Evolutionary conservation across 106 monocot genomes (phyloP), one percentile per base, ranked within the genome.

Genomic region (Phalaenopsis equestris): DNA sequence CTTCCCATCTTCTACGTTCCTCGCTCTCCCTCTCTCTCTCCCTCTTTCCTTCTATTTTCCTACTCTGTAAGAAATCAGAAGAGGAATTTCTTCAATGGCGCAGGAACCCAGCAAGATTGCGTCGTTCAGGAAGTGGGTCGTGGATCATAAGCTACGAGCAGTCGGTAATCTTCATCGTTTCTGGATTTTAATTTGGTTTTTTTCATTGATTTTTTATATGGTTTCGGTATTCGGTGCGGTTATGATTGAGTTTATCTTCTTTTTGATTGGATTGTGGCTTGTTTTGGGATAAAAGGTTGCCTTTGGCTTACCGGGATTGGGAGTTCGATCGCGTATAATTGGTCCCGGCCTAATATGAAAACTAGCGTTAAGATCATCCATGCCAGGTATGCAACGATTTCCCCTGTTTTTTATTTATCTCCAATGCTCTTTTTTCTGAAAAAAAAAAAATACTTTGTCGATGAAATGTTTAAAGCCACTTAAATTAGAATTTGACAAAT

Each of bases 331-430:
- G 94, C 94, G 42, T 94, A 94, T 86, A 94, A 94, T 65, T 94
- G 91, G 91, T 91, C 94, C 21, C 81, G 75, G 82, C 90, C 94
- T 7, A 84, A 82, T 49, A 94, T 94, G 94, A 94, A 94, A 79
- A 83, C 91, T 19, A 94, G 94, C 80, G 94, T 94, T 56, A 94
- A 94, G 88, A 91, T 94, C 86, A 94, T 94, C 73, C 94, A 94
- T 38, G 94, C 94, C 17, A 94, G 94, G 94, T 93, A 49, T 49
- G 46, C 24, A 24, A 23, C 10, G 5, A 61, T 61, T 61, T n/a
- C 21, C 61, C 12, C 19, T 61, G 61, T 61, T n/a, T 61, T 61
- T 61, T 19, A 21, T 61, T 61, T 61, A 12, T 21, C 21, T 6
- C 19, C 5, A 6, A 7, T 74, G 74, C 12, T 45, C 21, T 18